Conservation (phyloP, 345 rosid genomes). For the Excoecaria cochinchinensis region DNA sequence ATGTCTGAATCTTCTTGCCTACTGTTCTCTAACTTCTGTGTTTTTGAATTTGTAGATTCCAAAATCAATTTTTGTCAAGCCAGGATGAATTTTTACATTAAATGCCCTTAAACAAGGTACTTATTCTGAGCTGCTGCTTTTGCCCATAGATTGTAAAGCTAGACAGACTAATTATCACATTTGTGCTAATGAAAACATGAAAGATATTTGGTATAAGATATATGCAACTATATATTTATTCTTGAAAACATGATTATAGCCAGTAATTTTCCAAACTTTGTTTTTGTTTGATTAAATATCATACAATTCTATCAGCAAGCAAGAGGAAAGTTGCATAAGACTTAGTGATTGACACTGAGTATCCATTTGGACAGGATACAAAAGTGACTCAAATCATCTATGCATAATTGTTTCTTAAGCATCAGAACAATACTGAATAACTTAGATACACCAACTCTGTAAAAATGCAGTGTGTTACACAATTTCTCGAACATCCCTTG, state of each 20-base stretch:
- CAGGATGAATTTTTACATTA: not conserved
- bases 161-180: not conserved
- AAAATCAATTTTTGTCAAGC: not conserved
- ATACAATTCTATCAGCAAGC: not conserved
- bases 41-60: not conserved
- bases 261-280: not conserved
- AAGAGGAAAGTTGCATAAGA: not conserved
- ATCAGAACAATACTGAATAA: too few relatives aligned
- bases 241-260: not conserved
- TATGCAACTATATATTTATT: not conserved
- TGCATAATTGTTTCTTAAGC: too few relatives aligned
- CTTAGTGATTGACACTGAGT: not conserved
- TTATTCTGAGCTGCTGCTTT: slow-evolving; percentile 4
- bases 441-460: not conserved
- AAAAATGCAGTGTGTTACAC: not conserved
- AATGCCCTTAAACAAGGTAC: not conserved
- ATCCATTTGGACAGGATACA: not conserved
- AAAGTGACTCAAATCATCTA: not conserved
- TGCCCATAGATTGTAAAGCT: not conserved
- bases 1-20: not conserved
- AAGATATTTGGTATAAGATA: not conserved
- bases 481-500: not conserved
- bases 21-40: not conserved
- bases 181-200: not conserved
- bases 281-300: not conserved